Percentiles rank a stretch among this genome's conserved stretches.
phyloP scores from a whole-genome alignment of 768 basidiomycete species.

The Russula compacta region DNA sequence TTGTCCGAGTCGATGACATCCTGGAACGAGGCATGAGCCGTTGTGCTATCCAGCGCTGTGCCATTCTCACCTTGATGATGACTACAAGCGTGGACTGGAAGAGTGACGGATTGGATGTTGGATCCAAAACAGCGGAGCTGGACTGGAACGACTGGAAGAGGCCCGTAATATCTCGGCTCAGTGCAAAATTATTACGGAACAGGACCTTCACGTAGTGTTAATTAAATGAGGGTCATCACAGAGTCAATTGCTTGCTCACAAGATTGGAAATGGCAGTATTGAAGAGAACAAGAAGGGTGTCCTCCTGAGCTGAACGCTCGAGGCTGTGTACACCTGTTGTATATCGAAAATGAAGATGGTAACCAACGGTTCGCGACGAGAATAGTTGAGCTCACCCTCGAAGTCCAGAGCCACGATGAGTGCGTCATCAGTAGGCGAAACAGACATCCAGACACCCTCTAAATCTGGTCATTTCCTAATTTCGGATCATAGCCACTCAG shows the following conservation, averaged over 20 bases:
- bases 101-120: constrained; percentile 46
- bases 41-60: no score
- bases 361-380: no score
- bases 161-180: constrained; percentile 50
- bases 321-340: constrained; percentile 50
- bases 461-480: neutral
- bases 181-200: constrained; percentile 58
- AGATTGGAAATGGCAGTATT: constrained; percentile 59
- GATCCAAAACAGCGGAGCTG: constrained; percentile 48
- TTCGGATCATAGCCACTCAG: neutral
- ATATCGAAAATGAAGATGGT: neutral
- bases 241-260: constrained; percentile 24
- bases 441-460: constrained; percentile 62
- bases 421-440: constrained; percentile 47
- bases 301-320: constrained; percentile 56
- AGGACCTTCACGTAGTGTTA: constrained; percentile 36
- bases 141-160: constrained; percentile 58
- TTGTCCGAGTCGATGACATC: constrained; percentile 59
- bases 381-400: constrained; percentile 34
- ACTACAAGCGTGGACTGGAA: constrained; percentile 56
- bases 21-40: constrained; percentile 25
- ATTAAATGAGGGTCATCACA: neutral
- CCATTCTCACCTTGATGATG: constrained; percentile 48
- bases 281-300: constrained; percentile 53
- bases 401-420: constrained; percentile 56